These are phyloP conservation scores for Avena eriantha DNA, from an alignment of 176 grass and related monocot genomes.

Conservation along the genomic window DNA sequence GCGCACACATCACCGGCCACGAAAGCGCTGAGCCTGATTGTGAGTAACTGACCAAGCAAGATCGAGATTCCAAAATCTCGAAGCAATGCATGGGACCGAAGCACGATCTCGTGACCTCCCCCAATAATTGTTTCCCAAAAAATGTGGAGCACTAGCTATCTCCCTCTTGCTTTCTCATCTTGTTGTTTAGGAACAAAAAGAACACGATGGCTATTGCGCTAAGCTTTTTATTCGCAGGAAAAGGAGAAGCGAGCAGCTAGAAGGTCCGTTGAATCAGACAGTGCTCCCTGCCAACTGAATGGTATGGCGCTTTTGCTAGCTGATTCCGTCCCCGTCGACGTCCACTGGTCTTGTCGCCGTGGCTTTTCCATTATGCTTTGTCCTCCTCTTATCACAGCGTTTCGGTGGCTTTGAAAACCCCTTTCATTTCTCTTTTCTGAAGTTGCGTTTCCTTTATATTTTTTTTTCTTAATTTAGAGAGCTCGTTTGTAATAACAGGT, in stretches of 20 bases:
- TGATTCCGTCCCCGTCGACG: slow-evolving; percentile 3
- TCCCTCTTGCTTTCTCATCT: neutral
- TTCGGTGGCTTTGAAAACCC: neutral
- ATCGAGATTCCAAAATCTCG: slow-evolving; percentile 29
- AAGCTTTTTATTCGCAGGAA: neutral
- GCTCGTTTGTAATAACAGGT: neutral
- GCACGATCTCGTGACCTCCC: slow-evolving; percentile 1
- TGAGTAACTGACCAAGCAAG: neutral
- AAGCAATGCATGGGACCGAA: slow-evolving; percentile 25
- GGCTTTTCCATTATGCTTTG: neutral
- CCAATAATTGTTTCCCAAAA: slow-evolving; percentile 40
- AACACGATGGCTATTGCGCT: neutral
- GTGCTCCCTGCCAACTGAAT: slow-evolving; percentile 29
- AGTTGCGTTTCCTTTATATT: no score
- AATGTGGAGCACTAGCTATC: slow-evolving; percentile 2
- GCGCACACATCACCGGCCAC: neutral
- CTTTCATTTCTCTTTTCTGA: neutral
- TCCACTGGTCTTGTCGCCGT: neutral
- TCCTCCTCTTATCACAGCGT: neutral
- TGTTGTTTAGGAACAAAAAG: slow-evolving; percentile 17
- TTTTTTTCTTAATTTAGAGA: neutral
- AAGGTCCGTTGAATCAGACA: slow-evolving; percentile 27
- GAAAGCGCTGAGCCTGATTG: neutral
- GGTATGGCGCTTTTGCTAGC: neutral
- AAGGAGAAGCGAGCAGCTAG: neutral